Evolutionary conservation across 257 asterid genomes (phyloP).

Genomic region (Paulownia fortunei): DNA sequence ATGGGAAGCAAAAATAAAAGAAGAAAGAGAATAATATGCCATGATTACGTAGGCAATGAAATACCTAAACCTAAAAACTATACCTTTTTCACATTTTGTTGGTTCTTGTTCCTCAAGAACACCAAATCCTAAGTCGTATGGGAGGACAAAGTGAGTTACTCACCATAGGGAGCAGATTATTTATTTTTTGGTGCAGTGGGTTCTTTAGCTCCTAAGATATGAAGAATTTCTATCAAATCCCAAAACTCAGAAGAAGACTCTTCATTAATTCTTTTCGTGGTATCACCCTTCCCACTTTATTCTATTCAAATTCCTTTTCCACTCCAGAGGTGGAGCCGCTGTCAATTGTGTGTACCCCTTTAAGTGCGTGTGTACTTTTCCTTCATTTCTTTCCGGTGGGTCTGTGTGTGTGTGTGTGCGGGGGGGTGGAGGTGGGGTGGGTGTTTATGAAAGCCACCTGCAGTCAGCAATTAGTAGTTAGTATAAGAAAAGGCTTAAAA

Average conservation of each 20-base stretch:
- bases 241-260: not conserved
- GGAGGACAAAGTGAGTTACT: not conserved
- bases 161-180: not conserved
- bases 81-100: not conserved
- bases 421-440: too few relatives aligned
- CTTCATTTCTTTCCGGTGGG: not conserved
- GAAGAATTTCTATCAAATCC: not conserved
- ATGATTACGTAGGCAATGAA: slow-evolving; percentile 6
- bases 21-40: slow-evolving; percentile 13
- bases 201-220: not conserved
- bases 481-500: slow-evolving; percentile 8
- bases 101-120: not conserved
- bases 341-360: not conserved
- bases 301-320: not conserved
- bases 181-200: not conserved
- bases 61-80: not conserved
- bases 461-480: not conserved
- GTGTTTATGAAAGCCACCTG: too few relatives aligned
- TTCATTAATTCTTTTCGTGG: slow-evolving; percentile 3
- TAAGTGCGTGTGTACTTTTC: not conserved
- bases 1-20: not conserved
- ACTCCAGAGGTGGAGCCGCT: slow-evolving; percentile 11
- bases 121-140: not conserved
- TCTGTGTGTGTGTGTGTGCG: too few relatives aligned
- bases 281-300: not conserved